A percentile compares a stretch with the other conserved stretches of the same genome.
Evolutionary conservation across 805 yeast genomes (phyloP).

Genomic region (Zygosaccharomyces gambellarensis): DNA sequence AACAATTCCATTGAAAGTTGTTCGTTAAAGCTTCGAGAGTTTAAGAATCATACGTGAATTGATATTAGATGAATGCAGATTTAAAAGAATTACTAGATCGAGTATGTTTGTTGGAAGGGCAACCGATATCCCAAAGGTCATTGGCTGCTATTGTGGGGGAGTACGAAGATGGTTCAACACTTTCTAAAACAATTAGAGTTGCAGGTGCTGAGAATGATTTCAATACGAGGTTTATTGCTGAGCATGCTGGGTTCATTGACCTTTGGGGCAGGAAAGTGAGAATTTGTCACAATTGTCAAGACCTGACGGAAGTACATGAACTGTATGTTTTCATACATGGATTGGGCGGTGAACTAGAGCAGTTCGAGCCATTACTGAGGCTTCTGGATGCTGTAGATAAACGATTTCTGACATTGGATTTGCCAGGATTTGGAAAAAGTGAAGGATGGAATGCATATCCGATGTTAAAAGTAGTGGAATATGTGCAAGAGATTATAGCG

Average conservation of each 20-base stretch:
- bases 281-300: slow-evolving; percentile 24
- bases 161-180: slow-evolving; percentile 14
- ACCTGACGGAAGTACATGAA: not conserved
- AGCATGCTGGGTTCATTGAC: slow-evolving; percentile 13
- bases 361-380: slow-evolving; percentile 65
- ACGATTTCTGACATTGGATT: slow-evolving; percentile 65
- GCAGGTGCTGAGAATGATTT: slow-evolving; percentile 22
- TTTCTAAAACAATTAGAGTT: slow-evolving; percentile 10
- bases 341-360: slow-evolving; percentile 83
- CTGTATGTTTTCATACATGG: slow-evolving; percentile 74
- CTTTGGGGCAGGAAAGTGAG: slow-evolving; percentile 13
- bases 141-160: slow-evolving; percentile 18
- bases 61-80: not conserved
- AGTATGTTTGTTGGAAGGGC: slow-evolving; percentile 16
- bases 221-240: slow-evolving; percentile 19
- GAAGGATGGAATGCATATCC: slow-evolving; percentile 20
- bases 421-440: slow-evolving; percentile 82
- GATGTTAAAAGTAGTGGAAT: slow-evolving; percentile 17
- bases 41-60: not conserved
- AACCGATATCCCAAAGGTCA: slow-evolving; percentile 20
- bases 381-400: slow-evolving; percentile 57
- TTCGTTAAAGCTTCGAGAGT: not conserved
- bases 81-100: not conserved
- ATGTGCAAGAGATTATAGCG: slow-evolving; percentile 10
- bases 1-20: not conserved